Base-by-base conservation (phyloP, 108 stramenopile species). In the Cyclostephanos tholiformis region DNA sequence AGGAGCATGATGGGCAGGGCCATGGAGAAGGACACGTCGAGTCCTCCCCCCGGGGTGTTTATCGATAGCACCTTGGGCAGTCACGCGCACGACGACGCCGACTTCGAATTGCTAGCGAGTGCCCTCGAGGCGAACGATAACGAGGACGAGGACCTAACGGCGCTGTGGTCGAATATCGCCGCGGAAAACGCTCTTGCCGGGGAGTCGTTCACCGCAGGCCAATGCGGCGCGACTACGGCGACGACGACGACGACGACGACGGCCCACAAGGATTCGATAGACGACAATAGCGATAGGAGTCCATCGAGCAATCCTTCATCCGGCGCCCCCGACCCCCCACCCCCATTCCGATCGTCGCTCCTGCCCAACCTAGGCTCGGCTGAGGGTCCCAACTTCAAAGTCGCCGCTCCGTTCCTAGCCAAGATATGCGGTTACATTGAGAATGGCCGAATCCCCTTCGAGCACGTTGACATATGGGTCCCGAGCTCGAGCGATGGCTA, bases 391-490 rank as follows among this genome's bases (percentile, higher is more conserved):
- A 82, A 74, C 44, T 78, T 74, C 43, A 75, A 76, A 17, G 68
- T 80, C 51, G 87, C 91, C 0, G 78, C 89, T 11, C 91, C 94
- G 4, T 95, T 95, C 65, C 73, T 95, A 27, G 88, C 82, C 2
- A 82, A 74, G 43, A 74, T 91, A 50, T 70, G 85, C 10, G 67
- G 82, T 0, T 95, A 91, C 72, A 83, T 95, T 38, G 84, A 93
- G 53, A 53, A 85, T 22, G 80, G 88, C 56, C 39, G 71, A 23
- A 53, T 92, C 11, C 94, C 94, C 14, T 95, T 95, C 51, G 94
- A 95, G 63, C 89, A 95, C 63, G 76, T 91, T 25, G 94, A 95
- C 80, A 72, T 83, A 5, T 95, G 94, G 94, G 91, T 93, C 12
- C 94, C 94, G 4, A 91, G 91, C 36, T 80, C 83, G 61, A 55